These are phyloP conservation scores for Neonectria faginata DNA, from an alignment of 2,329 filamentous ascomycete species.

Conservation along the genomic window DNA sequence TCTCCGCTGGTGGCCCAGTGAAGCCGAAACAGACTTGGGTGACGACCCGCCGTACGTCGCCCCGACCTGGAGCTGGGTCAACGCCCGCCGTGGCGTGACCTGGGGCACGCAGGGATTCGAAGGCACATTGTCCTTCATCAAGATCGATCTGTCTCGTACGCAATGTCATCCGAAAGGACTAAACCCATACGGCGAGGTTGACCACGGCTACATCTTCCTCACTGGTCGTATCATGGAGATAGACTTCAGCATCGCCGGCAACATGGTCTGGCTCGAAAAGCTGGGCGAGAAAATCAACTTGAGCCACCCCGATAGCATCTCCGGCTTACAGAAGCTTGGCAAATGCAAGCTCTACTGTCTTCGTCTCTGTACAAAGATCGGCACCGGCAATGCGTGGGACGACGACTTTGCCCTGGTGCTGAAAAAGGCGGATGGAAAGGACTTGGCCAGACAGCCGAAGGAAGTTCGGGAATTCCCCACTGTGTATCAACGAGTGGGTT, in stretches of 20 bases:
- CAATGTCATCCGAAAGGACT: constrained; percentile 19
- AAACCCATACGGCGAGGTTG: constrained; percentile 37
- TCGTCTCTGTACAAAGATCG: constrained; percentile 2
- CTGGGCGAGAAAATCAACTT: neutral
- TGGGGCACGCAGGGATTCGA: constrained; percentile 35
- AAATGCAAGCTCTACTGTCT: neutral
- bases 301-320: constrained; percentile 33
- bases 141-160: constrained; percentile 26
- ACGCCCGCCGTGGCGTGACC: constrained; percentile 37
- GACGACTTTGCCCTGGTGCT: constrained; percentile 6
- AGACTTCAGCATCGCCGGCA: constrained; percentile 11
- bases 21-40: constrained; percentile 21
- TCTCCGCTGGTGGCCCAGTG: constrained; percentile 36
- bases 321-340: neutral
- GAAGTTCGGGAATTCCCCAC: constrained; percentile 1
- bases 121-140: constrained; percentile 28
- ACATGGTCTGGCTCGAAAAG: constrained; percentile 26
- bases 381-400: no score
- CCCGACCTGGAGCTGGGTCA: constrained; percentile 46
- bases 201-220: constrained; percentile 37
- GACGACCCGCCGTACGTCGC: constrained; percentile 25
- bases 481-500: constrained; percentile 9
- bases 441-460: constrained; percentile 2
- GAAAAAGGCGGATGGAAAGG: neutral
- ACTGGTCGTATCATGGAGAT: constrained; percentile 31